Percentiles rank a stretch among this genome's conserved stretches.
Conservation (phyloP, 345 rosid genomes). For the Arabidopsis suecica region DNA sequence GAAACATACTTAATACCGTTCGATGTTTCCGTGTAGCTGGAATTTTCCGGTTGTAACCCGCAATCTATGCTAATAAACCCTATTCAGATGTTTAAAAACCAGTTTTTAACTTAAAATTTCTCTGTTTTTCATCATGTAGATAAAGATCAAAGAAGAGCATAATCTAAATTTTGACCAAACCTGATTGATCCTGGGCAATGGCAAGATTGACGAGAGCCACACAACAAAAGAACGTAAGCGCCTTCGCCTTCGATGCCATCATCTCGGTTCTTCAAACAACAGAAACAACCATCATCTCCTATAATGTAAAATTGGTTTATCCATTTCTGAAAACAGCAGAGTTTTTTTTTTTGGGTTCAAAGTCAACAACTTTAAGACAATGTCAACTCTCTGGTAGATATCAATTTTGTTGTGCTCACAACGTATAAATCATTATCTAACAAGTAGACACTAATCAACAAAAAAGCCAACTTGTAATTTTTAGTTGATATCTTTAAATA, state of each 20-base stretch:
- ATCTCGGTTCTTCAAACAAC: conserved; percentile 14
- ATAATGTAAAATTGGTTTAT: conserved; percentile 21
- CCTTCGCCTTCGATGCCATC: conserved; percentile 5
- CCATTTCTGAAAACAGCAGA: conserved; percentile 28
- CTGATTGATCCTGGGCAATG: conserved; percentile 48
- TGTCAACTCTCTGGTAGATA: conserved; percentile 33
- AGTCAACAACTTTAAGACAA: conserved; percentile 39
- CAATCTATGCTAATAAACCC: conserved; percentile 61
- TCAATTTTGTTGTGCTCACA: conserved; percentile 42
- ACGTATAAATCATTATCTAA: conserved; percentile 36
- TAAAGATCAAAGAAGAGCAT: not conserved
- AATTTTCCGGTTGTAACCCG: conserved; percentile 43
- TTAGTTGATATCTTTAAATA: conserved; percentile 22
- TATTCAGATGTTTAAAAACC: conserved; percentile 17
- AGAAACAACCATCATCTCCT: conserved; percentile 26
- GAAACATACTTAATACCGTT: conserved; percentile 49
- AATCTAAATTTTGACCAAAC: conserved; percentile 39
- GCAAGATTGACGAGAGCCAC: conserved; percentile 29
- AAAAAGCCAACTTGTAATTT: conserved; percentile 19
- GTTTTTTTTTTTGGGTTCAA: conserved; percentile 15
- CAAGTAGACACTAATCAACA: conserved; percentile 34
- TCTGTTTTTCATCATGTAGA: not conserved
- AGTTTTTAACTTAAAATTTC: not conserved
- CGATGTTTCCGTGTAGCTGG: conserved; percentile 40
- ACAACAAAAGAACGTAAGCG: conserved; percentile 24